Conservation (phyloP, 2,329 filamentous ascomycete genomes). For the Aspergillus amoenus region DNA sequence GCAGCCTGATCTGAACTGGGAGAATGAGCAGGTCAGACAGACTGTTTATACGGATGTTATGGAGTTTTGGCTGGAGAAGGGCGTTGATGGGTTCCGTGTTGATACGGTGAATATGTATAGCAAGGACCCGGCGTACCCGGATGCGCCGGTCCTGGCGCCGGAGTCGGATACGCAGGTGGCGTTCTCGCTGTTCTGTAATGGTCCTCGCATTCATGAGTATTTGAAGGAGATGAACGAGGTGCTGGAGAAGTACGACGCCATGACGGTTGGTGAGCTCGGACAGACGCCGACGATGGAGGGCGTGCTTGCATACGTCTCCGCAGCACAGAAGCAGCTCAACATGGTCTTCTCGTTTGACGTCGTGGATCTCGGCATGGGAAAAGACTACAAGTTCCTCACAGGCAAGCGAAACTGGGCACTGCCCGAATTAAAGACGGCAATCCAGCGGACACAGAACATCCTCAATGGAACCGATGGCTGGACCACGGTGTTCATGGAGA, state of each 20-base stretch:
- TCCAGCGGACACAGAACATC: constrained; percentile 57
- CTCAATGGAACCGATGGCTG: constrained; percentile 60
- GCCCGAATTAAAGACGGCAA: constrained; percentile 45
- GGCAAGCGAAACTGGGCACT: constrained; percentile 24
- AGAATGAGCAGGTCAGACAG: constrained; percentile 63
- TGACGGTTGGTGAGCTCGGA: constrained; percentile 63
- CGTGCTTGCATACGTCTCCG: constrained; percentile 40
- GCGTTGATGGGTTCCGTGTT: constrained; percentile 70
- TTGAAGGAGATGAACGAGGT: constrained; percentile 54
- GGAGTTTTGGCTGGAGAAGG: constrained; percentile 74
- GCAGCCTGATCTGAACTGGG: constrained; percentile 84
- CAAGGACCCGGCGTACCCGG: constrained; percentile 57
- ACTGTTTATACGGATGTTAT: constrained; percentile 68
- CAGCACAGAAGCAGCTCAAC: neutral
- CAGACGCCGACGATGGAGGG: constrained; percentile 53
- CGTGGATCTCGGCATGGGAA: too few species aligned
- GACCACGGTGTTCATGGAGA: constrained; percentile 65
- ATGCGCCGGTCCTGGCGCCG: constrained; percentile 35
- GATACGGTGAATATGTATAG: constrained; percentile 72
- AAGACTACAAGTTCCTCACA: neutral
- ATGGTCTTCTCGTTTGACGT: too few species aligned
- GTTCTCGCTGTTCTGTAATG: constrained; percentile 47
- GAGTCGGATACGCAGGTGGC: constrained; percentile 58
- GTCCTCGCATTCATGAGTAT: constrained; percentile 58
- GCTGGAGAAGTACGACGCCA: constrained; percentile 55